Evolutionary conservation across 352 stramenopile species (phyloP), one percentile per base, ranked within the genome.

Genomic region (Phytophthora sp.): DNA sequence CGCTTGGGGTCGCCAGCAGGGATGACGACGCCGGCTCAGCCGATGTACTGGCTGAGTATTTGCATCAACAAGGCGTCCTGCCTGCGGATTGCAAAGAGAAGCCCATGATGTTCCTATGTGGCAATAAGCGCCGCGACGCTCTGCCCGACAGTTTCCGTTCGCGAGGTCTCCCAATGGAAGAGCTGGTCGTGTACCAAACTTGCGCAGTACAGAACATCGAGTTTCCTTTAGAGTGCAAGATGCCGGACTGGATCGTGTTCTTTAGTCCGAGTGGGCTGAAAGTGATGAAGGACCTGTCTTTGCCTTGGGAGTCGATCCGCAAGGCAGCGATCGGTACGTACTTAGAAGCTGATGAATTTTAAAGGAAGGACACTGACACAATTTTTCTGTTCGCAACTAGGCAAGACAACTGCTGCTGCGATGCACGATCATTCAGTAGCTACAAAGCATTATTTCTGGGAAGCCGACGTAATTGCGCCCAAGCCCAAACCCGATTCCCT

Each of bases 201-300:
- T 82, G 75, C 47, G 49, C 77, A 2, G 69, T 91, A 9, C 46
- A 75, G n/a, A 67, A 75, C 18, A 68, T 93, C 6, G 47, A 63
- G 29, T 44, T 93, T 30, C 79, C 84, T 33, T 38, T 54, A 12
- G 66, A 55, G 38, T 81, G 73, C 26, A 50, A 45, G 9, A 56
- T 66, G 23, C 84, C 83, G 7, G 57, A 84, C 12, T 95, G 87
- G 87, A 67, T 93, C 27, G 84, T 81, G 15, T 93, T 89, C 70
- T 95, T 95, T 57, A 95, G 87, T 58, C 87, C 87, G 0, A 95
- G 87, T 35, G 87, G 87, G 3, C 68, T 95, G 5, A 84, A 87
- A 31, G 84, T 77, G 9, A 73, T 82, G 3, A 80, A 81, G 8
- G 63, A 68, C 1, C 20, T 90, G 24, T 27, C 46, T 27, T 33